Evolutionary conservation across 2,329 filamentous ascomycete species (phyloP), one percentile per base, ranked within the genome.

Genomic region (Dactylellina haptotyla): DNA sequence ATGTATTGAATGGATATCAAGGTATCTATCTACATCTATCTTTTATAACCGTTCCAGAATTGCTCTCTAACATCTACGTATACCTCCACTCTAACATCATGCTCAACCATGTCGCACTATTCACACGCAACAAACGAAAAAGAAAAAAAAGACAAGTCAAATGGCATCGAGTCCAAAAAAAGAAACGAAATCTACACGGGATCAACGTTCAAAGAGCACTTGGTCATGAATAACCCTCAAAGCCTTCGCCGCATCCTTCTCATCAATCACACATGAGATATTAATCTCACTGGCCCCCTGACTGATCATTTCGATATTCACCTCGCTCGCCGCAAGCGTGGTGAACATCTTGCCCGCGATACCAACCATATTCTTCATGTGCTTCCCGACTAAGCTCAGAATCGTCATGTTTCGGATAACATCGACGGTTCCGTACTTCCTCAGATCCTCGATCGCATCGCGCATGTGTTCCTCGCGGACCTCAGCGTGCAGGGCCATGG

Each of bases 251-350:
- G 95, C 93, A 80, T 98, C 93, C 76, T 89, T 85, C 77, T 92
- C 92, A 78, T 96, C 92, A 80, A 99, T 96, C 48, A 99, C 95
- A 80, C 95, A 99, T 9, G 93, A 97, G 73, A 99, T 99, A 81
- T 98, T 99, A 82, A 99, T 99, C 84, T 99, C 95, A 80, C 93
- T 97, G 25, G 95, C 95, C 78, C 93, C 95, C 83, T 99, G 95
- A 23, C 92, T 97, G 77, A 99, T 99, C 95, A 99, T 99, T 83
- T 99, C 95, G 77, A 99, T 92, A 80, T 99, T 99, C 79, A 99
- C 89, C 78, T 91, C 91, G 80, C 97, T 90, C 80, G 97, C 91
- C 45, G 95, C 95, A 16, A 99, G 84, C 0, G 93, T 96, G 51
- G 90, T 92, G 82, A 99, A 98, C 91, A 99, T 98, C 77, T 87